Conservation (phyloP, 2,329 filamentous ascomycete species). For the Trichoderma oligosporum region DNA sequence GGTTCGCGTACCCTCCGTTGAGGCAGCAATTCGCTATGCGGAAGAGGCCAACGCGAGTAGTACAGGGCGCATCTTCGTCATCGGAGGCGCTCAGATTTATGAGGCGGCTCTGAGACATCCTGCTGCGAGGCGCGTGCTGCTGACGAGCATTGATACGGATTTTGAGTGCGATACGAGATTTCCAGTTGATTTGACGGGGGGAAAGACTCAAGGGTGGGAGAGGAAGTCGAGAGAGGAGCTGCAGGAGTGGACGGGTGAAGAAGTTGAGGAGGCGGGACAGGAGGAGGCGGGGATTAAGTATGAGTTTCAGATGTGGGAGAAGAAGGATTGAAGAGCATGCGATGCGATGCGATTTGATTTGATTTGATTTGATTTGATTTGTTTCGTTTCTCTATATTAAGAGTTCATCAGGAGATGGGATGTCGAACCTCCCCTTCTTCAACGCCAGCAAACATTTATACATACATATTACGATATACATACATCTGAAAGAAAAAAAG, state of each 20-base stretch:
- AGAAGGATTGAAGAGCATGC: constrained; percentile 30
- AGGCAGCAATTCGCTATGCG: constrained; percentile 52
- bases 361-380: background rate
- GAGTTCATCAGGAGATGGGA: constrained; percentile 9
- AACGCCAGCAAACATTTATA: background rate
- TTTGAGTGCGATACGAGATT: constrained; percentile 78
- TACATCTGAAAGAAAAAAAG: background rate
- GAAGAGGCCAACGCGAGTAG: constrained; percentile 35
- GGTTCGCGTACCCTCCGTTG: constrained; percentile 52
- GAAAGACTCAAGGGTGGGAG: constrained; percentile 46
- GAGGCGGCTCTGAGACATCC: constrained; percentile 58
- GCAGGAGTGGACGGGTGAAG: constrained; percentile 63
- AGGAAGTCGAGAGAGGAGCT: constrained; percentile 50
- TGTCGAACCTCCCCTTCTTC: background rate
- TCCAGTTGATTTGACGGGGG: constrained; percentile 51
- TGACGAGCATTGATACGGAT: constrained; percentile 65
- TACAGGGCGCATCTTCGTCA: constrained; percentile 67
- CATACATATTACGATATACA: background rate
- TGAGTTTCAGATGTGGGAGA: constrained; percentile 73
- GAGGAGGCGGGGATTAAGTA: constrained; percentile 63
- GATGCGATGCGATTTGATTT: background rate
- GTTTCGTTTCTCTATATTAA: constrained; percentile 10
- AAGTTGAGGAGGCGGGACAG: constrained; percentile 51
- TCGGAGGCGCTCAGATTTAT: constrained; percentile 88
- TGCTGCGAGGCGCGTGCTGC: constrained; percentile 59